Percentiles rank a stretch among this genome's conserved stretches.
These are phyloP conservation scores for Rhodomyrtus tomentosa DNA, from an alignment of 345 rosid species.

Conservation along the genomic window DNA sequence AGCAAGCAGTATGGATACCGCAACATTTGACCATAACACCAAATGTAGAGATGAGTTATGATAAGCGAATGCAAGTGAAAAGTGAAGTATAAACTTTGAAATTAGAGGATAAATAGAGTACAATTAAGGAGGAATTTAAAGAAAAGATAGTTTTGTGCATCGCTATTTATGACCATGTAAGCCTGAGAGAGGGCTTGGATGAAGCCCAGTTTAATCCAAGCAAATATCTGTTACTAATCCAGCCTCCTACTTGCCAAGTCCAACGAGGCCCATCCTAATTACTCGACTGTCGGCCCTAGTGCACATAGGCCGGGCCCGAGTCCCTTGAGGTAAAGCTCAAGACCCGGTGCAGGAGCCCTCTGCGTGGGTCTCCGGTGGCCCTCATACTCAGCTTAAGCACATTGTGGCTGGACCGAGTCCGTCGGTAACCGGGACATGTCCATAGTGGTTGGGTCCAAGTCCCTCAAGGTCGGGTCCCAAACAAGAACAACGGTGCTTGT, in stretches of 20 bases:
- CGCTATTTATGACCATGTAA: background rate
- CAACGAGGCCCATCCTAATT: background rate
- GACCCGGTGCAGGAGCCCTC: background rate
- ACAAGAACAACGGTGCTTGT: too few relatives aligned
- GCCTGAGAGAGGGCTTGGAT: background rate
- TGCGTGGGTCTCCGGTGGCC: background rate
- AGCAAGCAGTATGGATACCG: background rate
- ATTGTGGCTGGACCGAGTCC: background rate
- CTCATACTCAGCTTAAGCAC: fast-evolving
- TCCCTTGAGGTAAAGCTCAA: background rate
- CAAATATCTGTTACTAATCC: background rate
- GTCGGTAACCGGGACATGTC: too few relatives aligned
- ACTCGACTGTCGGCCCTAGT: background rate
- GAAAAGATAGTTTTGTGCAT: too few relatives aligned
- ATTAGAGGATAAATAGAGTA: too few relatives aligned
- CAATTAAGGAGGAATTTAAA: too few relatives aligned
- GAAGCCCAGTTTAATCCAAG: background rate
- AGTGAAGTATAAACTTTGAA: too few relatives aligned
- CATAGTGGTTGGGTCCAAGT: too few relatives aligned
- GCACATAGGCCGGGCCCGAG: background rate
- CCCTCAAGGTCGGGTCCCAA: too few relatives aligned
- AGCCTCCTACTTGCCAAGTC: background rate
- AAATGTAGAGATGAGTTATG: background rate
- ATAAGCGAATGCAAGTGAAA: too few relatives aligned
- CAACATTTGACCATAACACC: background rate